Base-by-base conservation (phyloP, 495 filamentous ascomycete genomes). In the Penicillium antarcticum region DNA sequence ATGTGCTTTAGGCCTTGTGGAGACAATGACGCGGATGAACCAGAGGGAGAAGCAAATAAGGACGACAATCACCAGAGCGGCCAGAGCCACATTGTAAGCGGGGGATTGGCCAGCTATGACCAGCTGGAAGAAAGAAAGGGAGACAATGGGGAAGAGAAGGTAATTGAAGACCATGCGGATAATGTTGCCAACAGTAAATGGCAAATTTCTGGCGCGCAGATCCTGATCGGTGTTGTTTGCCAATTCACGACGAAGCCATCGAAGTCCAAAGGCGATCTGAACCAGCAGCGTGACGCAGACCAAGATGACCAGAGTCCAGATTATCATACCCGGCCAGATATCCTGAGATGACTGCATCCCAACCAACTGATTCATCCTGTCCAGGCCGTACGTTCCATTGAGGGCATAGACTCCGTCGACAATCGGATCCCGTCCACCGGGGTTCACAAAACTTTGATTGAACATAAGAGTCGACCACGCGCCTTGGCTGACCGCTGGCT, bases 381-480 rank as follows among this genome's bases (percentile, higher is more conserved):
- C 83, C 31, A 97, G 73, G 12, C 94, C 94, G 61, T 92, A 91
- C 1, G 78, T 81, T 18, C 83, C 86, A 48, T 79, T 77, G 45
- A 74, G 61, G 36, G 82, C 75, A 65, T 97, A 97, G 10, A 98
- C 80, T 19, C 92, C 94, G 67, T 98, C 94, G 5, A 80, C 63
- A n/a, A 92, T 55, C 40, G 79, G 87, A 42, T 78, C 69, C 36
- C 75, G 79, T 17, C 85, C 86, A 19, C 80, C 81, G 18, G 84
- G 72, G 48, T 80, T 87, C 49, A 92, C 83, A 51, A 96, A 90
- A 62, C 89, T 95, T 42, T 91, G 77, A 66, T 96, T 96, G 74
- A 97, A 96, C 80, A 98, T 89, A 45, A 98, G 78, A 1, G 79
- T 62, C 6, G 92, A 90, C 94, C 94, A 98, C 34, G 87, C 84